Conservation (phyloP, 352 stramenopile species). For the Phytophthora niederhauseri region DNA sequence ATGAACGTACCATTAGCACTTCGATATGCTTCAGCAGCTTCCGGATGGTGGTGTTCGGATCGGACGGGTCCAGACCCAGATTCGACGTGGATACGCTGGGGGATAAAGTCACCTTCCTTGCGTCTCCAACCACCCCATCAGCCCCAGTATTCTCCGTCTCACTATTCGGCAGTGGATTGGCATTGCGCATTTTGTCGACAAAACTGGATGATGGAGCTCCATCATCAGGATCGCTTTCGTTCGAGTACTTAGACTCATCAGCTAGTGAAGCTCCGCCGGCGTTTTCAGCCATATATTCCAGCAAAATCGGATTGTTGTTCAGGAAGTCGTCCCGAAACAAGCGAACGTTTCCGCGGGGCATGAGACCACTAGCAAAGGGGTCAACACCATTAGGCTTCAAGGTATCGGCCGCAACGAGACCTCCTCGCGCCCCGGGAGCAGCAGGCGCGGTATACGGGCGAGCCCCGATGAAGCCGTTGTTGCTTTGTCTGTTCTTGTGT, state of each 20-base stretch:
- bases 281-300: constrained; percentile 79
- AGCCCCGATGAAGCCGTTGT: constrained; percentile 28
- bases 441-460: constrained; percentile 50
- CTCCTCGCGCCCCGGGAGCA: constrained; percentile 13
- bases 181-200: constrained; percentile 65
- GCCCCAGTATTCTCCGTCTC: constrained; percentile 7
- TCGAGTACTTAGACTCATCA: constrained; percentile 6
- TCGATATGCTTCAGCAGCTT: constrained; percentile 89
- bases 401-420: background rate
- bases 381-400: constrained; percentile 32
- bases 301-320: constrained; percentile 83
- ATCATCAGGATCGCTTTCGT: constrained; percentile 9
- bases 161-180: constrained; percentile 39
- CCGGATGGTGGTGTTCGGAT: constrained; percentile 80
- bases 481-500: constrained; percentile 14
- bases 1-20: constrained; percentile 60
- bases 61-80: constrained; percentile 75
- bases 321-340: constrained; percentile 88
- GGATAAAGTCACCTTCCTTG: constrained; percentile 20
- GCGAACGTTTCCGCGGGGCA: constrained; percentile 78
- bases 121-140: background rate
- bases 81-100: constrained; percentile 51
- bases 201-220: constrained; percentile 36
- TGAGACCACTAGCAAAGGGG: constrained; percentile 60
- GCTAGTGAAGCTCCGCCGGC: constrained; percentile 21